Evolutionary conservation across 306 rosid species (phyloP).

Genomic region (Castanea sativa): DNA sequence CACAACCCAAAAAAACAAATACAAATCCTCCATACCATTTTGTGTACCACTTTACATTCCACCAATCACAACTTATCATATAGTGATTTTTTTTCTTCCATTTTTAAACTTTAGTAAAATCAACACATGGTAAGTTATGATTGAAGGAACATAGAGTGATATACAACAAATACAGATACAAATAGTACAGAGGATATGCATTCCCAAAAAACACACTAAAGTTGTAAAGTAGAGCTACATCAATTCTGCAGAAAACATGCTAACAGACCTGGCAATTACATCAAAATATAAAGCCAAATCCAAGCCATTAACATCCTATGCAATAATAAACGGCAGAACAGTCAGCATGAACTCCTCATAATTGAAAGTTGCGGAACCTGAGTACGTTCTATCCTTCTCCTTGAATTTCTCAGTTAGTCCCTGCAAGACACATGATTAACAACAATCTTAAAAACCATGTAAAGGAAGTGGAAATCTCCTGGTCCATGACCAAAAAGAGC

Average conservation of each 20-base stretch:
- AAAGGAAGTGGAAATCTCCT: background rate
- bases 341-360: conserved; percentile 94
- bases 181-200: too few relatives aligned
- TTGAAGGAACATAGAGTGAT: too few relatives aligned
- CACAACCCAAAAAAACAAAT: too few relatives aligned
- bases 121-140: too few relatives aligned
- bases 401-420: conserved; percentile 91
- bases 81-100: too few relatives aligned
- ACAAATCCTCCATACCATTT: too few relatives aligned
- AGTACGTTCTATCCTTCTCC: conserved; percentile 73
- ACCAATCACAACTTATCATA: too few relatives aligned
- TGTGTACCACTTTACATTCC: too few relatives aligned
- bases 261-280: background rate
- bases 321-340: conserved; percentile 82
- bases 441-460: background rate
- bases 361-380: conserved; percentile 74
- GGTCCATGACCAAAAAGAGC: background rate
- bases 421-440: conserved; percentile 40
- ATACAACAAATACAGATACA: too few relatives aligned
- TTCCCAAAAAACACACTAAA: background rate
- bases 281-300: background rate
- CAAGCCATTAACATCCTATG: conserved; percentile 39
- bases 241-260: background rate
- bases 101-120: too few relatives aligned
- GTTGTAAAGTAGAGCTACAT: background rate